phyloP scores from a whole-genome alignment of 1,139 yeast species.

The Pichia sp. region DNA sequence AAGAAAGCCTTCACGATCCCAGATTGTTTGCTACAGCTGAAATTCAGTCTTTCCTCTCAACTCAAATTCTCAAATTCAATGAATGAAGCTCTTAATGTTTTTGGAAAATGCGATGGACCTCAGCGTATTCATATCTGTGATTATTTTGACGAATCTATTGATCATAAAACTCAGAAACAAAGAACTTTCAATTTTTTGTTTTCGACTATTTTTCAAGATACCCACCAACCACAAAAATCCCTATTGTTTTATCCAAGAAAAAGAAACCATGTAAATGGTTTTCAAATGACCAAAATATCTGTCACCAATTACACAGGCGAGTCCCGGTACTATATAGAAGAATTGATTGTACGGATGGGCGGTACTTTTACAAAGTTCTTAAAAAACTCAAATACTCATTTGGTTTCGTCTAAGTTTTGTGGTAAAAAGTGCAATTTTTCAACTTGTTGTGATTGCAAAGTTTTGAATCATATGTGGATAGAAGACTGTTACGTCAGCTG shows the following conservation, averaged over 20 bases:
- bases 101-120: not conserved
- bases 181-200: conserved; percentile 9
- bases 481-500: conserved; percentile 56
- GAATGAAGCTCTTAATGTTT: not conserved
- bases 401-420: conserved; percentile 56
- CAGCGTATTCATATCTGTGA: not conserved
- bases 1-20: not conserved
- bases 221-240: conserved; percentile 1
- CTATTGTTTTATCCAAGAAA: conserved; percentile 73
- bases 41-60: conserved; percentile 2
- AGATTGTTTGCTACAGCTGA: not conserved
- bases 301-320: conserved; percentile 83
- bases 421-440: conserved; percentile 81
- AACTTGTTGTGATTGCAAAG: conserved; percentile 43
- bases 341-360: conserved; percentile 61
- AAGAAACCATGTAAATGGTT: conserved; percentile 38
- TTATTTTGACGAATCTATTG: not conserved
- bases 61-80: conserved; percentile 1
- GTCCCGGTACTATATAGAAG: conserved; percentile 62
- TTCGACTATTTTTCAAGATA: conserved; percentile 2
- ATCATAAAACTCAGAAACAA: not conserved
- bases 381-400: conserved; percentile 52
- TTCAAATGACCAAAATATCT: conserved; percentile 48
- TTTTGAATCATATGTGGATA: conserved; percentile 84
- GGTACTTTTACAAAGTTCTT: conserved; percentile 70